These are phyloP conservation scores for Populus hybrid DNA, from an alignment of 441 rosid species.

Conservation along the genomic window DNA sequence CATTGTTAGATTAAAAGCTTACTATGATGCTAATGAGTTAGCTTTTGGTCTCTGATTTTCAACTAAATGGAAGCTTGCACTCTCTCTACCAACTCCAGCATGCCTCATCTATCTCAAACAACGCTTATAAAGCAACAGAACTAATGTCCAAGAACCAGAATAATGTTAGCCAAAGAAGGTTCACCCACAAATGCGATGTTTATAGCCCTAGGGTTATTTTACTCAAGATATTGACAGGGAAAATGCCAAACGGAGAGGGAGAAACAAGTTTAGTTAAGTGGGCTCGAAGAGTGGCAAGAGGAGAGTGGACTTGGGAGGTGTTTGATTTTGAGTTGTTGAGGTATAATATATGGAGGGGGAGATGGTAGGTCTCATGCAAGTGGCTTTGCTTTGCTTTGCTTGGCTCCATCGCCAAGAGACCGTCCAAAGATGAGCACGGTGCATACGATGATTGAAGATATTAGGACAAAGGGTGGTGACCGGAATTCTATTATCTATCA, in stretches of 20 bases:
- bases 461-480: conserved; percentile 23
- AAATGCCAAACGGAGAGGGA: conserved; percentile 32
- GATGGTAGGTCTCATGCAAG: conserved; percentile 40
- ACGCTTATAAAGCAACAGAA: conserved; percentile 37
- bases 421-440: conserved; percentile 42
- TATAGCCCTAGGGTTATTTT: conserved; percentile 44
- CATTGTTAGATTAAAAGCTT: conserved; percentile 42
- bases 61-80: conserved; percentile 42
- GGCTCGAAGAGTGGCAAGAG: conserved; percentile 28
- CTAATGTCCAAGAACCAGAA: conserved; percentile 13
- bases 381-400: conserved; percentile 42
- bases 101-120: conserved; percentile 15
- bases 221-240: conserved; percentile 45
- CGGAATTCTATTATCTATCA: conserved; percentile 25
- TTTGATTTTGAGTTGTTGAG: conserved; percentile 44
- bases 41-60: conserved; percentile 44
- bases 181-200: conserved; percentile 37
- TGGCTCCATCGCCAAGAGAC: conserved; percentile 34
- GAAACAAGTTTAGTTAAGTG: conserved; percentile 39
- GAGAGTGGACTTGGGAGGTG: conserved; percentile 41
- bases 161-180: conserved; percentile 11
- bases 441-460: conserved; percentile 35
- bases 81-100: conserved; percentile 33
- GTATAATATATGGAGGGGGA: conserved; percentile 32
- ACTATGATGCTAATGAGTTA: conserved; percentile 31